Evolutionary conservation across 129 eudicot species (phyloP), one percentile per base, ranked within the genome.

Genomic region (Calendula officinalis): DNA sequence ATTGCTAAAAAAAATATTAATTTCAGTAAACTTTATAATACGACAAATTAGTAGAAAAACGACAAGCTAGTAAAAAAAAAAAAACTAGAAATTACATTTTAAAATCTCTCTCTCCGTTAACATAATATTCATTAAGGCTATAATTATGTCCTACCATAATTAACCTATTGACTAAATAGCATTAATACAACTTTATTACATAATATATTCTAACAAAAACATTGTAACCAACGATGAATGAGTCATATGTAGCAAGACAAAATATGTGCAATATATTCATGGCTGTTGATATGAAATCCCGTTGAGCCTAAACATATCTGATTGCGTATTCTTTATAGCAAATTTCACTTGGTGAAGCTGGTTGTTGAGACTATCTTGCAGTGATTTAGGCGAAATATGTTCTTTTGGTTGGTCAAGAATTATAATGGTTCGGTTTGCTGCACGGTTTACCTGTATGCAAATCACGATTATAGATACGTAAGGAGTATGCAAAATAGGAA

Each of bases 281-380:
- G 36, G 65, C 43, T 60, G 41, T 60, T 51, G 50, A 67, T 13
- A 40, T 52, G 80, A 38, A 43, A 69, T 48, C 41, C 8, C 64
- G 7, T 72, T 82, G 46, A 67, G 60, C 56, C 56, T 40, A 13
- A 71, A 56, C 16, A 55, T 40, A 34, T 49, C 37, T 3, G 76
- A 65, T 32, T 71, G 61, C 11, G 63, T 59, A 39, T 79, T 82
- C 59, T 79, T 71, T 34, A 74, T 13, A 46, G 82, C 55, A 58
- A 80, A 56, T 36, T 64, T 71, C 13, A 78, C 48, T 69, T 75
- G 72, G 46, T 77, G 75, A 66, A 82, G 55, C 44, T 77, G 82
- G 51, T 80, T 72, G 69, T 65, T 64, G 40, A 82, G 60, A 48
- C 64, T 62, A 37, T 80, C 77, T 42, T 80, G 89, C 65, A 86